These are phyloP conservation scores for Suhomyces bribrorum DNA, from an alignment of 1,139 yeast genomes.

Conservation along the genomic window DNA sequence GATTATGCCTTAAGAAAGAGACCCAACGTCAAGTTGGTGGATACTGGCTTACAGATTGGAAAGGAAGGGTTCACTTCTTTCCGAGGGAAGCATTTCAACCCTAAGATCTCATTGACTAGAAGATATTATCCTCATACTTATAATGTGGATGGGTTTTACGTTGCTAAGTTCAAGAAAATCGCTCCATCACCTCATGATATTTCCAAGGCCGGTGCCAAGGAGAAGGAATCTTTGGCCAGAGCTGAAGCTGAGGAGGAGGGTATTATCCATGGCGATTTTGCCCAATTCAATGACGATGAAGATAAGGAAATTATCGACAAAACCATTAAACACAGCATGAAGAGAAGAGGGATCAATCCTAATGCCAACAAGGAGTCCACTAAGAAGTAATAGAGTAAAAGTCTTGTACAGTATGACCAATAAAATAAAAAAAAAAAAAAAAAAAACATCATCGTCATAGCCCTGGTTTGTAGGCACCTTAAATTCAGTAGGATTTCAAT, in stretches of 20 bases:
- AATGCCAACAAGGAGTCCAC: slow-evolving; percentile 24
- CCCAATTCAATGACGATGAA: slow-evolving; percentile 73
- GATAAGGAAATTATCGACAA: slow-evolving; percentile 76
- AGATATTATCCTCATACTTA: slow-evolving; percentile 98
- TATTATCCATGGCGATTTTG: slow-evolving; percentile 82
- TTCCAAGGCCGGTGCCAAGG: slow-evolving; percentile 86
- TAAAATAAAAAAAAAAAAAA: no score
- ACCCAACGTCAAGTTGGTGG: slow-evolving; percentile 94
- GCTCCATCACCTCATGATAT: slow-evolving; percentile 84
- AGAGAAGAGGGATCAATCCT: slow-evolving; percentile 83
- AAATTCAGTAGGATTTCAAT: no score
- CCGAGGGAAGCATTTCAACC: slow-evolving; percentile 89
- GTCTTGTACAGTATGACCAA: slow-evolving; percentile 1
- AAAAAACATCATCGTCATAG: no score
- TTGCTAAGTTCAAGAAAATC: slow-evolving; percentile 91
- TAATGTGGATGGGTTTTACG: slow-evolving; percentile 97
- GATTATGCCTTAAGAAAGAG: slow-evolving; percentile 95
- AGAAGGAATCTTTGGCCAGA: slow-evolving; percentile 78
- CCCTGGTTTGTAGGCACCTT: no score
- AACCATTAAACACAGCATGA: slow-evolving; percentile 69
- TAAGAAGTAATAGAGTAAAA: neutral
- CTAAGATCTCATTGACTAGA: slow-evolving; percentile 76
- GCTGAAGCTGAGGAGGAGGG: slow-evolving; percentile 80
- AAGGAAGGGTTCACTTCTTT: slow-evolving; percentile 92
- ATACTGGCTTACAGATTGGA: slow-evolving; percentile 91